Percentiles rank a stretch among this genome's conserved stretches.
Conservation (phyloP, 139 green algal genomes). For the Chara braunii region DNA sequence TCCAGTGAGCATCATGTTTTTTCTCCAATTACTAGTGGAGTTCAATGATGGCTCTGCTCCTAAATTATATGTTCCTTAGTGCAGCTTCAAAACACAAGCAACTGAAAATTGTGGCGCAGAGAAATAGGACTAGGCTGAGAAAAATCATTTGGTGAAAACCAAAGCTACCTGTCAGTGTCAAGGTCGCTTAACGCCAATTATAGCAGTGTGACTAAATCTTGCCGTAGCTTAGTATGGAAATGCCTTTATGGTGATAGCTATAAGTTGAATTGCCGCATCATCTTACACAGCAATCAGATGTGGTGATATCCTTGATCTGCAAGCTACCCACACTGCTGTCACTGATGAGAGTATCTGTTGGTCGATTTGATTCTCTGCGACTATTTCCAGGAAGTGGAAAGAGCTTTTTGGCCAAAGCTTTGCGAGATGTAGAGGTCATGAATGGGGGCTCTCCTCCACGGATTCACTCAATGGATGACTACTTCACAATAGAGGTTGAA, state of each 20-base stretch:
- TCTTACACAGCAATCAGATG: neutral
- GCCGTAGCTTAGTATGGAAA: neutral
- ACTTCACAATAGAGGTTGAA: constrained; percentile 58
- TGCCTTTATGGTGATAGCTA: neutral
- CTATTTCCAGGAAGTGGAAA: constrained; percentile 68
- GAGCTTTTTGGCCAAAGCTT: constrained; percentile 50
- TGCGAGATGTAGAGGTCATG: constrained; percentile 62
- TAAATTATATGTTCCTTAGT: neutral
- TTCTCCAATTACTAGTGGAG: neutral
- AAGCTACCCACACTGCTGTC: neutral
- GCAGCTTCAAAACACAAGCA: neutral
- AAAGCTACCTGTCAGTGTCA: too few species aligned
- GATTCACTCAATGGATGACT: constrained; percentile 75
- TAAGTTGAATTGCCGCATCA: neutral
- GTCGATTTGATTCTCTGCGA: too few species aligned
- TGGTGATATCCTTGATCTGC: neutral
- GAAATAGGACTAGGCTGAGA: neutral
- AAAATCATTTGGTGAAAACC: too few species aligned
- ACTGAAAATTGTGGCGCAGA: neutral
- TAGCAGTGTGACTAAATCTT: neutral
- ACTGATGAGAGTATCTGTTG: neutral
- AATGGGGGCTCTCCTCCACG: constrained; percentile 51
- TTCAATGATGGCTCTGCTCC: neutral
- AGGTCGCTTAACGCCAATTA: too few species aligned
- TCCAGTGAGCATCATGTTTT: neutral